Evolutionary conservation across 371 early-diverging fungal species (phyloP).

Genomic region (Mucor velutinosus): DNA sequence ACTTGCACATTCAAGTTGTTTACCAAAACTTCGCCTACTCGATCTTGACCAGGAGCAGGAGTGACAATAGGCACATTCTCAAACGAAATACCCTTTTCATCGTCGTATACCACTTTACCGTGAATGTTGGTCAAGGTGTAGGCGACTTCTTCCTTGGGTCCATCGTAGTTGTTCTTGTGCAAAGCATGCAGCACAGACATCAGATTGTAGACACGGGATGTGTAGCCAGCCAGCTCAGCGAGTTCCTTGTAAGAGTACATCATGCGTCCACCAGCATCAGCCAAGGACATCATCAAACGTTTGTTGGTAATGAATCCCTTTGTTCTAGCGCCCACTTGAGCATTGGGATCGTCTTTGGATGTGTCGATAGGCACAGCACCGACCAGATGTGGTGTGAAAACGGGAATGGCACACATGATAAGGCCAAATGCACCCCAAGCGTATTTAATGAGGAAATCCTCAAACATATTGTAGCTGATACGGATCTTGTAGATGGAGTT

Average conservation of each 20-base stretch:
- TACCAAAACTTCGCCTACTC: constrained; percentile 70
- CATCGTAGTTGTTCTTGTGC: constrained; percentile 50
- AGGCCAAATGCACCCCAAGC: constrained; percentile 75
- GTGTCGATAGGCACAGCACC: constrained; percentile 10
- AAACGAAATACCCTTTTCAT: constrained; percentile 55
- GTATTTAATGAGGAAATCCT: constrained; percentile 89
- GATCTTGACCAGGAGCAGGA: constrained; percentile 63
- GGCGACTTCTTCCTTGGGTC: constrained; percentile 19
- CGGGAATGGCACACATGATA: constrained; percentile 79
- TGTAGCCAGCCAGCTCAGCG: constrained; percentile 85
- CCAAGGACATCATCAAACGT: constrained; percentile 78
- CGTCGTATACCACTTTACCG: constrained; percentile 46
- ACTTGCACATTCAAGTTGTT: constrained; percentile 61
- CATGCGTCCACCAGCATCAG: constrained; percentile 91
- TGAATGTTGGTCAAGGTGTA: constrained; percentile 57
- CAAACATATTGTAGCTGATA: constrained; percentile 88
- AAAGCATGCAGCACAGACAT: constrained; percentile 70
- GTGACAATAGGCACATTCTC: constrained; percentile 70
- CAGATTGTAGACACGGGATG: constrained; percentile 80
- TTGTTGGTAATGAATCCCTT: constrained; percentile 91
- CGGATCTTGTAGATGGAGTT: constrained; percentile 78
- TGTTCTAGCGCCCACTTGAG: constrained; percentile 68
- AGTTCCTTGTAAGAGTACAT: constrained; percentile 90
- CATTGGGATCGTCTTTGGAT: constrained; percentile 31
- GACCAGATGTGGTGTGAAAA: constrained; percentile 70